phyloP scores from a whole-genome alignment of 768 basidiomycete genomes.

The Rhodotorula graminis region DNA sequence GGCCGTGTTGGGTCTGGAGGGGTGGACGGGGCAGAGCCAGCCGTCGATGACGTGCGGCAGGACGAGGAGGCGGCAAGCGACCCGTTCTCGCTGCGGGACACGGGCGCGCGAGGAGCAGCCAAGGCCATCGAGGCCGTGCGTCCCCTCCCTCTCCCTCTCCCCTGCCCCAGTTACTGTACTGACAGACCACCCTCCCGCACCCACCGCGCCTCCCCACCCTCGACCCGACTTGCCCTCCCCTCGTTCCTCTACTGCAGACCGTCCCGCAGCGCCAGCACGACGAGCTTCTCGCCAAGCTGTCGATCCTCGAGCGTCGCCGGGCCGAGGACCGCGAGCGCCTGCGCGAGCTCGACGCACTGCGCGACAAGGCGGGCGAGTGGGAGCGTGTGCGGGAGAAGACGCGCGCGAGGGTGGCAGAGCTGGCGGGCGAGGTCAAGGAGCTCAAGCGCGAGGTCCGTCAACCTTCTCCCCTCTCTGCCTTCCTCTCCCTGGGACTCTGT shows the following conservation, averaged over 20 bases:
- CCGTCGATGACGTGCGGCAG: neutral
- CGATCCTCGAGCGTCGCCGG: constrained; percentile 78
- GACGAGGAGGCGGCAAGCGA: neutral
- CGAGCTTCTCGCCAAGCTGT: constrained; percentile 74
- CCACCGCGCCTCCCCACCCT: neutral
- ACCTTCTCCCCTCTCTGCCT: neutral
- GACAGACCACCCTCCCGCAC: neutral
- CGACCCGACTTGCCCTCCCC: too few relatives aligned
- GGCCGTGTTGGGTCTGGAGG: too few relatives aligned
- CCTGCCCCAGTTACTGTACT: too few relatives aligned
- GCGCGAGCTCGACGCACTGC: constrained; percentile 76
- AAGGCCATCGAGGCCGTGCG: constrained; percentile 15
- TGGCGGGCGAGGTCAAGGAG: constrained; percentile 34
- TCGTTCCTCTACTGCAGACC: constrained; percentile 51
- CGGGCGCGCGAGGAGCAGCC: neutral
- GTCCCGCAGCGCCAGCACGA: constrained; percentile 49
- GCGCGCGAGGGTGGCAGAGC: constrained; percentile 51
- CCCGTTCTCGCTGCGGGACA: constrained; percentile 23
- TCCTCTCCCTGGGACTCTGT: neutral
- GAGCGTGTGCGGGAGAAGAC: constrained; percentile 75
- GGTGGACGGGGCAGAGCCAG: too few relatives aligned
- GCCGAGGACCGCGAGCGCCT: constrained; percentile 79
- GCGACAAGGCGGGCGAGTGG: constrained; percentile 76
- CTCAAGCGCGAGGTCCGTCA: constrained; percentile 23
- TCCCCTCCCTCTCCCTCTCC: neutral